These are phyloP conservation scores for Eremothecium sinecaudum DNA, from an alignment of 1,139 yeast species.

Conservation along the genomic window DNA sequence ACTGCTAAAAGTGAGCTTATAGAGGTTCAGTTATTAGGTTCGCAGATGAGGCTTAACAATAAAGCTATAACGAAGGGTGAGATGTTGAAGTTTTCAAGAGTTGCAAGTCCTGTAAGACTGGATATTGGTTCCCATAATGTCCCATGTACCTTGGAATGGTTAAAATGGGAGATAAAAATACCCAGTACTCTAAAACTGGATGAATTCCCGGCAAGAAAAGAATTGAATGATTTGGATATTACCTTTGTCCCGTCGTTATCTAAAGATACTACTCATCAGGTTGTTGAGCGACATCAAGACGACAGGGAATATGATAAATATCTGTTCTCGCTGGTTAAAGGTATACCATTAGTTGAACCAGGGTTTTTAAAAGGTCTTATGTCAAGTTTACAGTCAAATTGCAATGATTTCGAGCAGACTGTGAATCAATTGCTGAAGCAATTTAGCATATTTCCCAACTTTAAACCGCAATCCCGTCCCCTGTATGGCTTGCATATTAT, in stretches of 20 bases:
- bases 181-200: neutral
- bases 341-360: slow-evolving; percentile 10
- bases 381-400: slow-evolving; percentile 2
- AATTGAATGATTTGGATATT: slow-evolving; percentile 1
- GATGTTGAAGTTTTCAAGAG: neutral
- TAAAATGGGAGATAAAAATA: slow-evolving; percentile 2
- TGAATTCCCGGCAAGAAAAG: neutral
- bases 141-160: slow-evolving; percentile 1
- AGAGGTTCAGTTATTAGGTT: neutral
- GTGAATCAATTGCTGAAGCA: slow-evolving; percentile 8
- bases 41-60: slow-evolving; percentile 1
- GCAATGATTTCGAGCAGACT: slow-evolving; percentile 10
- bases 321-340: slow-evolving; percentile 13
- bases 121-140: slow-evolving; percentile 4
- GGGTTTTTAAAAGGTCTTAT: slow-evolving; percentile 10
- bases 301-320: slow-evolving; percentile 8
- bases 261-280: slow-evolving; percentile 10
- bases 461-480: neutral
- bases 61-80: neutral
- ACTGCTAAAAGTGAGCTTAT: slow-evolving; percentile 11
- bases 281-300: slow-evolving; percentile 6
- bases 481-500: slow-evolving; percentile 7
- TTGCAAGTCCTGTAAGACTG: neutral
- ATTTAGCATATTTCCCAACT: slow-evolving; percentile 7
- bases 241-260: slow-evolving; percentile 7